phyloP scores from a whole-genome alignment of 2,329 filamentous ascomycete species.

The Grosmannia penicillata region DNA sequence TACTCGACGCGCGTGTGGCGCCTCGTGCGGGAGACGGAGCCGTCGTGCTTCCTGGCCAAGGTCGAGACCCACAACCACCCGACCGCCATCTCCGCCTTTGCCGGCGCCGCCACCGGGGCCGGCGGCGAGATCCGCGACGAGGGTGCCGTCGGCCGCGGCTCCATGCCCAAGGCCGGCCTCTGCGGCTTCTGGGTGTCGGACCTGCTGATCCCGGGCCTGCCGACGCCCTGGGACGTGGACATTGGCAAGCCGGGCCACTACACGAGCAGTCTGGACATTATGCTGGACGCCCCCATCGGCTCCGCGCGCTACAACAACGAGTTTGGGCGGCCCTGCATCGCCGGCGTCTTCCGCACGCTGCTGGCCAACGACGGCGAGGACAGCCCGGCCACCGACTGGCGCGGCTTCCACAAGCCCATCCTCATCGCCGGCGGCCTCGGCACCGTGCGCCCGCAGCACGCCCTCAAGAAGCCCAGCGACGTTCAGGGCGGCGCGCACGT shows the following conservation, averaged over 20 bases:
- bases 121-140: slow-evolving; percentile 95
- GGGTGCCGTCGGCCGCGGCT: slow-evolving; percentile 84
- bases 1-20: slow-evolving; percentile 78
- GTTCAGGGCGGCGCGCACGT: slow-evolving; percentile 82
- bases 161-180: slow-evolving; percentile 81
- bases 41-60: slow-evolving; percentile 61
- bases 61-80: slow-evolving; percentile 98
- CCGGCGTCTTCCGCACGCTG: slow-evolving; percentile 84
- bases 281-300: slow-evolving; percentile 92
- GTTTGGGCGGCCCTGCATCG: slow-evolving; percentile 78
- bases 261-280: slow-evolving; percentile 88
- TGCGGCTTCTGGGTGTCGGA: slow-evolving; percentile 93
- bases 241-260: slow-evolving; percentile 84
- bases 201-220: slow-evolving; percentile 70
- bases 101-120: slow-evolving; percentile 86
- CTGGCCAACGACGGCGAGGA: slow-evolving; percentile 47
- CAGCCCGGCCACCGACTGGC: slow-evolving; percentile 40
- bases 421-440: slow-evolving; percentile 96
- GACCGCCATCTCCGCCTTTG: slow-evolving; percentile 84
- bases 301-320: slow-evolving; percentile 96
- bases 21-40: slow-evolving; percentile 70
- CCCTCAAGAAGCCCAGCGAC: slow-evolving; percentile 64
- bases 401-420: slow-evolving; percentile 96
- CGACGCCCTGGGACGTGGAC: slow-evolving; percentile 80
- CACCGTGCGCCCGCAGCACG: slow-evolving; percentile 79